Conservation (phyloP, 2,329 filamentous ascomycete genomes). For the Lithohypha guttulata region DNA sequence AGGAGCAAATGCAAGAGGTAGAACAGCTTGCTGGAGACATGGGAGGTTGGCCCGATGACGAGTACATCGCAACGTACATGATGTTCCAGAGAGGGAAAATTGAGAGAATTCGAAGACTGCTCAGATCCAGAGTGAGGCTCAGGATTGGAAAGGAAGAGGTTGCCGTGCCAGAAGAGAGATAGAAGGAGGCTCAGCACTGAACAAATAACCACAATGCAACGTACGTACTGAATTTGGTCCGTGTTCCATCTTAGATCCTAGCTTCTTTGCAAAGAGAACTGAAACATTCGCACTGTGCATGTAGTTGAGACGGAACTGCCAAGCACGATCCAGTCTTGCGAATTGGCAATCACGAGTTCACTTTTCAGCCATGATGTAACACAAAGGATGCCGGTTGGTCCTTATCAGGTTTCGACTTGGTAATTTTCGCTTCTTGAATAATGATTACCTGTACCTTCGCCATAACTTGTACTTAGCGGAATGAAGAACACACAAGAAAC, state of each 20-base stretch:
- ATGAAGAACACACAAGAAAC: neutral
- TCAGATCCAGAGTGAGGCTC: neutral
- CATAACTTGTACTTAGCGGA: constrained; percentile 6
- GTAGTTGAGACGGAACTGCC: no score
- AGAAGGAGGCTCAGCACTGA: neutral
- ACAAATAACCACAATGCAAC: no score
- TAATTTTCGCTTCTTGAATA: constrained; percentile 1
- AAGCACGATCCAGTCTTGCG: no score
- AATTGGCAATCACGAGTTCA: no score
- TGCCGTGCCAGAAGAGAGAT: no score
- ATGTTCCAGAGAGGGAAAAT: neutral
- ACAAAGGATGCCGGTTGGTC: neutral
- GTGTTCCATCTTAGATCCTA: neutral
- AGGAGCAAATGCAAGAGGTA: constrained; percentile 9
- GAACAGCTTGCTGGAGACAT: constrained; percentile 8
- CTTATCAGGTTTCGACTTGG: neutral
- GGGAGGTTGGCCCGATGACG: constrained; percentile 15
- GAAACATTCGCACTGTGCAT: neutral
- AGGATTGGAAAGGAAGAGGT: neutral
- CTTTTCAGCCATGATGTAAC: constrained; percentile 10
- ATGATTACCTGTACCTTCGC: constrained; percentile 1
- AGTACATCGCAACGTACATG: constrained; percentile 8
- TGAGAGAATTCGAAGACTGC: neutral
- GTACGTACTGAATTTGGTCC: no score
- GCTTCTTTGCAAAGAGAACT: neutral